Conservation (phyloP, 2,329 filamentous ascomycete genomes). For the Dothideomycetes sp. region DNA sequence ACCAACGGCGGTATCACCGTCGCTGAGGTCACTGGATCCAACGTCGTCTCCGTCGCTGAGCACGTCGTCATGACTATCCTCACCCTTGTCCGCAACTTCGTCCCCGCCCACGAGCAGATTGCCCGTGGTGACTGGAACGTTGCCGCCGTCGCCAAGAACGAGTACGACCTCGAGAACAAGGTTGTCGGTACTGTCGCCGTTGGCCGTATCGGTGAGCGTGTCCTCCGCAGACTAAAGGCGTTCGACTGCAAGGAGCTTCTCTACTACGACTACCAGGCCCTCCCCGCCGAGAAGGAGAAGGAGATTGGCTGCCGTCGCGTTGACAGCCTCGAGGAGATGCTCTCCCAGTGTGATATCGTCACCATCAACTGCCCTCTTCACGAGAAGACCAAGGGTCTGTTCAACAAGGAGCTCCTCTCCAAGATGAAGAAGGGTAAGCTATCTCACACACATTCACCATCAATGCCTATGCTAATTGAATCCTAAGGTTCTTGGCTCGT, state of each 20-base stretch:
- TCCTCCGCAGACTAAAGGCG: conserved; percentile 86
- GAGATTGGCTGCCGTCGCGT: conserved; percentile 94
- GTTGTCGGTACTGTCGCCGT: conserved; percentile 95
- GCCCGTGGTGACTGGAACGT: conserved; percentile 87
- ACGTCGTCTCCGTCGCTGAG: conserved; percentile 97
- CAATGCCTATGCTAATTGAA: conserved; percentile 6
- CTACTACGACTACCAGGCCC: conserved; percentile 98
- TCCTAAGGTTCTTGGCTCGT: conserved; percentile 78
- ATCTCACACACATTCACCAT: not conserved
- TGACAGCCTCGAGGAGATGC: conserved; percentile 81
- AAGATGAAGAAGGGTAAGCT: conserved; percentile 93
- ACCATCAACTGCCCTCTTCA: conserved; percentile 99
- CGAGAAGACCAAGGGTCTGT: conserved; percentile 91
- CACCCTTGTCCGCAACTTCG: conserved; percentile 91
- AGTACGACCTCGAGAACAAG: conserved; percentile 96
- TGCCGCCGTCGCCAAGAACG: conserved; percentile 91
- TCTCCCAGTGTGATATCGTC: conserved; percentile 89
- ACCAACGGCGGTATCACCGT: conserved; percentile 97
- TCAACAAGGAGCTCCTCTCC: conserved; percentile 96
- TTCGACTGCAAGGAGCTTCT: conserved; percentile 99
- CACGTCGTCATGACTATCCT: conserved; percentile 99
- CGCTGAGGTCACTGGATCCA: conserved; percentile 94
- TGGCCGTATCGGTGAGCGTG: conserved; percentile 95
- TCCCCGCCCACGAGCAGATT: conserved; percentile 92
- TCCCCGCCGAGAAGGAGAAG: conserved; percentile 73